Base-by-base conservation (phyloP, 306 rosid species). In the Cotoneaster glaucophyllus region DNA sequence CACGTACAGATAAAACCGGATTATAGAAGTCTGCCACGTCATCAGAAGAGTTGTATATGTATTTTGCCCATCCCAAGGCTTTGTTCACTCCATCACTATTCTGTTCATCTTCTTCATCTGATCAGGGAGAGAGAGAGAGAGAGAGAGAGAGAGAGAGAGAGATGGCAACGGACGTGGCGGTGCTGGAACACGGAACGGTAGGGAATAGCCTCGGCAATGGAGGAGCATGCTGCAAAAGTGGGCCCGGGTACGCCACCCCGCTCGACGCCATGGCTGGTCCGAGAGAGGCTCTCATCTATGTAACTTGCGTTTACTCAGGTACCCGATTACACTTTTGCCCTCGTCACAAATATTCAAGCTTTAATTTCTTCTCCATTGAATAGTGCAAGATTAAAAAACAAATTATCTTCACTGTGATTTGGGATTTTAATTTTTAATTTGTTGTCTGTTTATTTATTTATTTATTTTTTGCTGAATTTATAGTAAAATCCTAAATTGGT, bases 181-280 rank as follows among this genome's bases (percentile, higher is more conserved):
- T 21, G 62, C 8, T 44, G 73, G 31, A 74, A 29, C 75, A 80
- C 12, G 77, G 34, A 1, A 15, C 39, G 21, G 84, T 3, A 50
- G 85, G 81, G 77, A 74, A 76, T 76, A 69, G 78, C 71, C 67
- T 71, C 80, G 7, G 82, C 64, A 76, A 74, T 39, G 67, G 10
- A 71, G 4, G 14, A 22, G 81, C 73, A 3, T 88, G 96, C 85
- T 90, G 97, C 83, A 74, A 70, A 67, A 72, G 70, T 64, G 98
- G 98, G 14, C 98, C 98, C 1, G 97, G 98, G 3, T 95, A 92
- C 58, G 92, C 93, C 70, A 57, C 91, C 3, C 98, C 98, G 0
- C 76, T 87, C 15, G 84, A 84, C 19, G 97, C 98, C 85, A 90
- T 95, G 90, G 74, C 90, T 58, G 98, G 97, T 81, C 96, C 98